Evolutionary conservation across 306 rosid genomes (phyloP).

Genomic region (Prunus campanulata): DNA sequence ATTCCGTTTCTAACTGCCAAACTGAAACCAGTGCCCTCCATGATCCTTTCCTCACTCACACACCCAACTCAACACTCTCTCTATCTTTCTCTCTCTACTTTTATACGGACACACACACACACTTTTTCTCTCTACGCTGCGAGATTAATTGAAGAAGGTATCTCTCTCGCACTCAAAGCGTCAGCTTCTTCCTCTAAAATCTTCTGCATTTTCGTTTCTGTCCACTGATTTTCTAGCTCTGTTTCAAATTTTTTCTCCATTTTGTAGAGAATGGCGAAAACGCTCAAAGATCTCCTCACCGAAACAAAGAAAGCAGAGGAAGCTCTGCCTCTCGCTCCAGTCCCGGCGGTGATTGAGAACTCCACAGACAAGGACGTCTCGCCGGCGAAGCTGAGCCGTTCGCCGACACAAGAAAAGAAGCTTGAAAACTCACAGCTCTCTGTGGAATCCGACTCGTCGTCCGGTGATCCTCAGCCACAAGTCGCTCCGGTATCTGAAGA

Average conservation of each 20-base stretch:
- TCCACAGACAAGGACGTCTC: not conserved
- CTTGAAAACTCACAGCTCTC: no score
- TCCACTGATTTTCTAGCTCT: not conserved
- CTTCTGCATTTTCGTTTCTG: not conserved
- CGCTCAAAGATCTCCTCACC: no score
- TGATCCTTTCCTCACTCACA: not conserved
- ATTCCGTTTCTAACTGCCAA: conserved; percentile 10
- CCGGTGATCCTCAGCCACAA: no score
- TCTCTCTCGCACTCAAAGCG: no score
- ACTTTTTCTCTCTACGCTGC: no score
- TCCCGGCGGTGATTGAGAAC: not conserved
- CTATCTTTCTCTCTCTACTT: not conserved
- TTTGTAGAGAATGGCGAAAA: no score
- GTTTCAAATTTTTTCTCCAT: not conserved
- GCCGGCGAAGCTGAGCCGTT: not conserved
- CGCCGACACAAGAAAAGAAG: no score
- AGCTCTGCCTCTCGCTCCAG: not conserved
- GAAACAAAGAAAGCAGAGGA: not conserved
- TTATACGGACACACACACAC: not conserved
- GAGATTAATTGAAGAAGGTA: no score
- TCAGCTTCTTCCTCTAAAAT: not conserved
- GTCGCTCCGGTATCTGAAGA: not conserved
- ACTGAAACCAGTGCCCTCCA: not conserved
- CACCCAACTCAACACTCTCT: not conserved
- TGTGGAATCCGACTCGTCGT: no score